A percentile compares a stretch with the other conserved stretches of the same genome.
phyloP scores from a whole-genome alignment of 805 yeast genomes.

The Teunomyces panamensis region DNA sequence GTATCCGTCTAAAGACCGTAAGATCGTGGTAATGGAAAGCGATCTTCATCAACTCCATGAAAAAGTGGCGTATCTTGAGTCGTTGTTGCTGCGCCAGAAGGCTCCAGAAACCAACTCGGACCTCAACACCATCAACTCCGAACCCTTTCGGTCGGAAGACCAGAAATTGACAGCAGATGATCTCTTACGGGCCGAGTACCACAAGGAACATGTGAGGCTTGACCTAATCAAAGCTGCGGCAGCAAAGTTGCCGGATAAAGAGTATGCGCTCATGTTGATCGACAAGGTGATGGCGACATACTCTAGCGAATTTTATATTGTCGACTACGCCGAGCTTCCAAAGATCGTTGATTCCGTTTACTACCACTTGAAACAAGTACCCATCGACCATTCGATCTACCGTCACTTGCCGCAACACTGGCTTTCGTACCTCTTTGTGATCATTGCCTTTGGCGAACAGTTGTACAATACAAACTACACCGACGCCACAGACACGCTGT shows the following conservation, averaged over 20 bases:
- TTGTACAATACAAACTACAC: slow-evolving; percentile 13
- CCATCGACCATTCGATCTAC: background rate
- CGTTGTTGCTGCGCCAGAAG: background rate
- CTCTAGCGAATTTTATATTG: slow-evolving; percentile 34
- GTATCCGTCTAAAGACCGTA: slow-evolving; percentile 38
- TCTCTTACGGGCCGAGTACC: background rate
- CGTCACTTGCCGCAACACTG: background rate
- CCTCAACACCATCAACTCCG: background rate
- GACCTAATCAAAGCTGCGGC: background rate
- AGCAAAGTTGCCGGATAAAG: background rate
- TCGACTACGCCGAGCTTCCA: slow-evolving; percentile 24
- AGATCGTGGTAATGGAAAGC: slow-evolving; percentile 42
- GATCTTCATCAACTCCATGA: slow-evolving; percentile 35
- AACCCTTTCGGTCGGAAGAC: no score
- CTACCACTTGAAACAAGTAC: background rate
- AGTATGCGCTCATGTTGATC: slow-evolving; percentile 15
- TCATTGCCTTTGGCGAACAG: slow-evolving; percentile 41
- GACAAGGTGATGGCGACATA: slow-evolving; percentile 26
- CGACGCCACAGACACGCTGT: slow-evolving; percentile 4
- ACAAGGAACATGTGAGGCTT: background rate
- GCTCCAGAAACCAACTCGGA: background rate
- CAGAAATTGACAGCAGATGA: background rate
- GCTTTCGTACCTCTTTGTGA: slow-evolving; percentile 23
- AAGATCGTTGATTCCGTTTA: slow-evolving; percentile 8
- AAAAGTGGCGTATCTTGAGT: slow-evolving; percentile 29